Percentiles rank a stretch among this genome's conserved stretches.
phyloP scores from a whole-genome alignment of 306 rosid species.

The Cicer bijugum region DNA sequence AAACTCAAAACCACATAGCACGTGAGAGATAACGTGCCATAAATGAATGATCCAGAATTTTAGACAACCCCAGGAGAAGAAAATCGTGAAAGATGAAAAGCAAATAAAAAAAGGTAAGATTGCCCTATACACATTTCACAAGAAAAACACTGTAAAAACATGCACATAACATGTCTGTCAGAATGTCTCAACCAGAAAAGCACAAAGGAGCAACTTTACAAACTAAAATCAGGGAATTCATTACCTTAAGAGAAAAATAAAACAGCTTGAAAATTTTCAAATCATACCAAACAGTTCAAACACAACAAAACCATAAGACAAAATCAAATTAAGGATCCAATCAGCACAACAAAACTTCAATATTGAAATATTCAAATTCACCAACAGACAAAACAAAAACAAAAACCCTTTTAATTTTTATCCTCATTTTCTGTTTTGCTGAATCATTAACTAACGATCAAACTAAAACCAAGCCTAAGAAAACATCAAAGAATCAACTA shows the following conservation, averaged over 20 bases:
- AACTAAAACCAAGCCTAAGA: constrained; percentile 13
- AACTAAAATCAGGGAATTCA: neutral
- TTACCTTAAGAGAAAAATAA: constrained; percentile 11
- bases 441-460: neutral
- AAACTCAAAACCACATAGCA: constrained; percentile 38
- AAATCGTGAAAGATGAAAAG: constrained; percentile 28
- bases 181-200: constrained; percentile 36
- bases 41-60: constrained; percentile 49
- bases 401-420: neutral
- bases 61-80: constrained; percentile 38
- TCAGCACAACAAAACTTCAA: constrained; percentile 9
- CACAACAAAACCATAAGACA: constrained; percentile 36
- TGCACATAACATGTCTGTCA: constrained; percentile 45
- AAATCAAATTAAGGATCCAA: constrained; percentile 58
- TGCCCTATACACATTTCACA: constrained; percentile 31
- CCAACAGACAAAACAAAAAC: constrained; percentile 3
- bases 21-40: constrained; percentile 26
- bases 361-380: constrained; percentile 24
- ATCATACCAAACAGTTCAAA: neutral
- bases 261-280: constrained; percentile 31
- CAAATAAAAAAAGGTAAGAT: constrained; percentile 12
- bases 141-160: constrained; percentile 31
- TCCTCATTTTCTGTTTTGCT: neutral
- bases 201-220: constrained; percentile 25
- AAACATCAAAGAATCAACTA: constrained; percentile 20